Base-by-base conservation (phyloP, 208 protist species). In the Acanthamoeba polyphaga region DNA sequence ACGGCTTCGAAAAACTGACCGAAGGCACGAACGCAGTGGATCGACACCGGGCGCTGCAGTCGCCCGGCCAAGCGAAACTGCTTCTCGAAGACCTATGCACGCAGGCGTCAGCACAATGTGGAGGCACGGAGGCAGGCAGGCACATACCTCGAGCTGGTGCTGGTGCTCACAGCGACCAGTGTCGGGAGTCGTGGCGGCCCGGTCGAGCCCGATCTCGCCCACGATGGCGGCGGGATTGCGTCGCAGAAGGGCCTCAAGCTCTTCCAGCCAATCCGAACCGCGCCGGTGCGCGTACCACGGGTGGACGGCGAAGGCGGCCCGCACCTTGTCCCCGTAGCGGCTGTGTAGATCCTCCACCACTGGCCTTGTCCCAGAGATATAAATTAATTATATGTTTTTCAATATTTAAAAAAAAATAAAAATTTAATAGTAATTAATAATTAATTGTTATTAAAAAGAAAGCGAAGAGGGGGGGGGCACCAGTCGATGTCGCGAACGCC, bases 1-100 rank as follows among this genome's bases (percentile, higher is more conserved):
- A 94, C 22, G 19, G 84, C 13, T 2, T 94, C 91, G 32, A 94
- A 87, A n/a, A 85, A 62, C 27, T 78, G 49, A 3, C 91, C 91
- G 85, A 94, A 94, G 38, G 91, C 91, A 5, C 91, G 91, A 29
- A 94, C 91, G 13, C 91, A 94, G 70, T 94, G 91, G 19, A 94
- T 84, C 68, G 49, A 72, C 29, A 94, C 91, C 8, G 91, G 91
- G 7, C 64, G 66, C 70, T 94, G 66, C 70, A 94, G 29, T 29
- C 38, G n/a, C 24, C 70, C 58, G 24, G 91, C 91, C 22, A 94
- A 70, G 7, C 34, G 53, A 8, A 94, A 10, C 72, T 94, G 91
- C 46, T 70, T 78, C 29, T 72, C 70, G 64, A 94, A 94, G 0
- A 94, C 58, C 89, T 92, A 55, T 29, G 58, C 62, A 62, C n/a